Conservation (phyloP, 2,329 filamentous ascomycete genomes). For the Hypoxylon sp. region DNA sequence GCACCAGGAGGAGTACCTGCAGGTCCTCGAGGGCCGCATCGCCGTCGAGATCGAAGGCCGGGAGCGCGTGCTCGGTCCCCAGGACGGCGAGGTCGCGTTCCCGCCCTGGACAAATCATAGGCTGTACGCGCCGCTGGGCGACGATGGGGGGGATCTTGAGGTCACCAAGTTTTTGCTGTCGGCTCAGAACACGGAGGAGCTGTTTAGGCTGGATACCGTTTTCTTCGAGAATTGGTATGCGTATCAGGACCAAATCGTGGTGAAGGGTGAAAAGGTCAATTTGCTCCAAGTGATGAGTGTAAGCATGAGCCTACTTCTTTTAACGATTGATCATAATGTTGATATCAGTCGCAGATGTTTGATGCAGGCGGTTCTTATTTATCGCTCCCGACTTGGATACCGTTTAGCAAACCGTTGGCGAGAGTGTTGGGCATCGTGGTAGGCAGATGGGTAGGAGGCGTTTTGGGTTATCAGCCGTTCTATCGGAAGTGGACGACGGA, state of each 20-base stretch:
- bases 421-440: slow-evolving; percentile 49
- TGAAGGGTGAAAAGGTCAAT: slow-evolving; percentile 43
- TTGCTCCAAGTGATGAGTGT: slow-evolving; percentile 48
- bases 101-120: slow-evolving; percentile 46
- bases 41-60: slow-evolving; percentile 47
- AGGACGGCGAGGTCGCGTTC: slow-evolving; percentile 43
- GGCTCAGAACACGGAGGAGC: slow-evolving; percentile 43
- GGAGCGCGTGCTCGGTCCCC: slow-evolving; percentile 41
- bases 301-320: slow-evolving; percentile 29
- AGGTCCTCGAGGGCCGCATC: slow-evolving; percentile 48
- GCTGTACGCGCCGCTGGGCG: slow-evolving; percentile 42
- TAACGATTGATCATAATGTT: not conserved
- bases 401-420: slow-evolving; percentile 49
- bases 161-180: slow-evolving; percentile 47
- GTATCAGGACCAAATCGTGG: slow-evolving; percentile 50
- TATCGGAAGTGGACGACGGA: slow-evolving; percentile 53
- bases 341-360: slow-evolving; percentile 50
- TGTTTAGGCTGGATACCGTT: slow-evolving; percentile 49
- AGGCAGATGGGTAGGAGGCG: slow-evolving; percentile 54
- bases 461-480: slow-evolving; percentile 55
- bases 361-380: slow-evolving; percentile 56
- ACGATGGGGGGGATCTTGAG: slow-evolving; percentile 32
- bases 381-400: slow-evolving; percentile 53
- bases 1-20: slow-evolving; percentile 50
- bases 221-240: slow-evolving; percentile 54